Base-by-base conservation (phyloP, 208 protist genomes). In the Vickermania ingenoplastis region DNA sequence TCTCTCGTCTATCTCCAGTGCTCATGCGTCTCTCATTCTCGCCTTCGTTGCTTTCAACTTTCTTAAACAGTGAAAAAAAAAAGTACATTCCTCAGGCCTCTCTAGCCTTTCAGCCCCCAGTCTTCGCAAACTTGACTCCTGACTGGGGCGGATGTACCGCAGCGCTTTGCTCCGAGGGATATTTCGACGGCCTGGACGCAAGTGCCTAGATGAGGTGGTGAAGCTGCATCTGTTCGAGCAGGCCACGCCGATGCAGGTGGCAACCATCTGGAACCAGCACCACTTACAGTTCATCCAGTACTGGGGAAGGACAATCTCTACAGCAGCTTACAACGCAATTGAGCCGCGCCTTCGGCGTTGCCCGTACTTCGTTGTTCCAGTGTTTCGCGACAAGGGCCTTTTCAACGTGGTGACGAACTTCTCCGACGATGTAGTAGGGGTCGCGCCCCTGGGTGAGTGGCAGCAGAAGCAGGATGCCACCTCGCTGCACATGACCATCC, bases 331-430 rank as follows among this genome's bases (percentile, higher is more conserved):
- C 68, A 65, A 84, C 59, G 86, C 83, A 4, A 74, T 96, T 3
- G 73, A 83, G 63, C 90, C 90, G 17, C 80, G 90, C 1, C 78
- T 96, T 49, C 65, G 74, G 59, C 50, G 73, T 30, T 91, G 69
- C 63, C 86, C 90, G 3, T 96, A 94, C 73, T 94, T 96, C 75
- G 90, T 96, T 25, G 82, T 96, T 49, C 90, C 90, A 2, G 70
- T 84, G 22, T 96, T 96, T 61, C 83, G 90, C 54, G 83, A 91
- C 56, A 96, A 92, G 61, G 90, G 87, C 0, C 74, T 96, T 7
- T 96, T 96, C 65, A 96, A 96, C 69, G 87, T 88, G 4, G 87
- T 96, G 51, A 94, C 87, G 5, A 94, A 94, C 75, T 94, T 89
- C 67, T 82, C 91, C 31, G 73, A 82, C 14, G 90, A 92, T 65